Conservation (phyloP, 768 basidiomycete genomes). For the Infundibulicybe gibba region DNA sequence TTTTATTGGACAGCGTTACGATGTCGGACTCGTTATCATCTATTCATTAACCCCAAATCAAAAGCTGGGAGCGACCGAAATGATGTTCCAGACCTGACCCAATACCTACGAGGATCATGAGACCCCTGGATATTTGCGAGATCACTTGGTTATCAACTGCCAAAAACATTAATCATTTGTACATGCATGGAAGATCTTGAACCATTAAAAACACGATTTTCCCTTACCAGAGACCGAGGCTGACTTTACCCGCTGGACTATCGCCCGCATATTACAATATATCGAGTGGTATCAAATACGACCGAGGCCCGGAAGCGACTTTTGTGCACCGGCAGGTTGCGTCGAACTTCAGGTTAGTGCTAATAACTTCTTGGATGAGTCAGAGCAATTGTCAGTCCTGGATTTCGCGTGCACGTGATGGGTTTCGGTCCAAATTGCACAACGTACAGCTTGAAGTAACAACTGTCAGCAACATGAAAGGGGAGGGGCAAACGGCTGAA, state of each 20-base stretch:
- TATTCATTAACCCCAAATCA: slow-evolving; percentile 31
- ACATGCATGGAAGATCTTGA: neutral
- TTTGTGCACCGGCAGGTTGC: neutral
- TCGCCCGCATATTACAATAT: slow-evolving; percentile 65
- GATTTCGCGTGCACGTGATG: too few relatives aligned
- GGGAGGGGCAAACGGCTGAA: too few relatives aligned
- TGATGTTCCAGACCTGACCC: slow-evolving; percentile 56
- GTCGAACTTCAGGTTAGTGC: too few relatives aligned
- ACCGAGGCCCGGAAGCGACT: too few relatives aligned
- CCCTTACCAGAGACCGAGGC: slow-evolving; percentile 79
- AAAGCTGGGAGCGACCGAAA: slow-evolving; percentile 4
- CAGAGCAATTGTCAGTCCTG: neutral
- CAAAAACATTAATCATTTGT: neutral
- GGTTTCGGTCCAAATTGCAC: too few relatives aligned
- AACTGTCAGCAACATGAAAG: too few relatives aligned
- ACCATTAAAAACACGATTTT: neutral
- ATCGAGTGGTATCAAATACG: neutral
- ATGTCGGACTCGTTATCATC: slow-evolving; percentile 82
- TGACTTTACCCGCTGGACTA: slow-evolving; percentile 78
- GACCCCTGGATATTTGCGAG: slow-evolving; percentile 77
- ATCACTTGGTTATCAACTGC: slow-evolving; percentile 78
- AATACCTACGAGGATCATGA: slow-evolving; percentile 91
- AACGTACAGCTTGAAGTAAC: too few relatives aligned
- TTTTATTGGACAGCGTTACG: slow-evolving; percentile 73
- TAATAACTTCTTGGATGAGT: too few relatives aligned